phyloP scores from a whole-genome alignment of 768 basidiomycete genomes.

The Suillus alpinus region DNA sequence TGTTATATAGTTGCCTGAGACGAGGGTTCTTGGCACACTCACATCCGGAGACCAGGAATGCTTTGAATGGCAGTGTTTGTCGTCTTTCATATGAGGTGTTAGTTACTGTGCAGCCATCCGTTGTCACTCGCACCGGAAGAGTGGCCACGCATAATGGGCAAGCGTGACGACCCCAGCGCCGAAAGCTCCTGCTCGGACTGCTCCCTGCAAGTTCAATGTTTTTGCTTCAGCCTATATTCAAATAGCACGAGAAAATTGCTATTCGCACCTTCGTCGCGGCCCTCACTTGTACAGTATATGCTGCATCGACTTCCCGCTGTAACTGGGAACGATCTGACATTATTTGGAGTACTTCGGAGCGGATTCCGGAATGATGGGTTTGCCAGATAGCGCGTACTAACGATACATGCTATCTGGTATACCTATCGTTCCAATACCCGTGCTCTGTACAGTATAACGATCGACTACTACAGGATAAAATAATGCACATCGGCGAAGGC shows the following conservation, averaged over 20 bases:
- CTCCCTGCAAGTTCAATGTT: constrained; percentile 42
- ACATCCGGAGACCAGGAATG: constrained; percentile 74
- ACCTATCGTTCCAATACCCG: neutral
- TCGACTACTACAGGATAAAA: neutral
- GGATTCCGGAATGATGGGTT: neutral
- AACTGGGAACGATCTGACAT: constrained; percentile 39
- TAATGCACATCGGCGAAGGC: neutral
- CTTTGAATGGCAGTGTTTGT: constrained; percentile 80
- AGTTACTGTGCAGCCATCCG: neutral
- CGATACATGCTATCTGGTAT: too few relatives aligned
- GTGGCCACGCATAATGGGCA: constrained; percentile 69
- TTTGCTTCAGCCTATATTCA: constrained; percentile 10
- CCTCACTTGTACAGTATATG: constrained; percentile 56
- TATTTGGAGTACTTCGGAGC: neutral
- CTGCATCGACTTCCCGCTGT: constrained; percentile 54
- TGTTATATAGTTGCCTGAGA: neutral
- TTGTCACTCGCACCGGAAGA: constrained; percentile 52
- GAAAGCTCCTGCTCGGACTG: constrained; percentile 46
- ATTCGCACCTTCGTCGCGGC: constrained; percentile 54
- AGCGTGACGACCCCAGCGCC: constrained; percentile 62
- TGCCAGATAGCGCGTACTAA: neutral
- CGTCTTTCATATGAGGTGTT: constrained; percentile 42
- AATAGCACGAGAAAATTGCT: neutral
- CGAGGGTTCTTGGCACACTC: constrained; percentile 22
- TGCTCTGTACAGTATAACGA: neutral